Conservation (phyloP, 2,329 filamentous ascomycete genomes). For the Talaromyces sp. region DNA sequence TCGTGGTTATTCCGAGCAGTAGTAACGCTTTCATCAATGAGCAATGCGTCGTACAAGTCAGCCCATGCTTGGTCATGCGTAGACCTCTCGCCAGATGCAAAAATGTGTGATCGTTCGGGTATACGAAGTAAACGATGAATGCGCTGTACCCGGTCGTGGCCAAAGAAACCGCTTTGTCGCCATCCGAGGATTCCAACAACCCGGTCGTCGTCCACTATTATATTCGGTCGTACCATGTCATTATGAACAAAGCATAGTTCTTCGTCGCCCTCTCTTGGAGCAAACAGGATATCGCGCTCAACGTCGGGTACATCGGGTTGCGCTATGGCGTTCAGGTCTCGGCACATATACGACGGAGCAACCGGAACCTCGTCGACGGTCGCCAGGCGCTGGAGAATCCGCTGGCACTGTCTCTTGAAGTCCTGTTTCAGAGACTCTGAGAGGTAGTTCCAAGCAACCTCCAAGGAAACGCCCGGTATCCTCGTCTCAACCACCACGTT, state of each 20-base stretch:
- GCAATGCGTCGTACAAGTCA: conserved; percentile 31
- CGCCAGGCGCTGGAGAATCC: conserved; percentile 26
- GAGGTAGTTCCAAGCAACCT: conserved; percentile 35
- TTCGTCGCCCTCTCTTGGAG: conserved; percentile 20
- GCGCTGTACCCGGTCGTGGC: conserved; percentile 26
- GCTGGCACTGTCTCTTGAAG: conserved; percentile 34
- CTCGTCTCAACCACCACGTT: conserved; percentile 38
- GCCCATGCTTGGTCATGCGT: conserved; percentile 25
- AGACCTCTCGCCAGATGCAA: conserved; percentile 9
- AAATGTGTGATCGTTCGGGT: conserved; percentile 16
- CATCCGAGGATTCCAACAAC: conserved; percentile 37
- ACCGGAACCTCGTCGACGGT: conserved; percentile 20
- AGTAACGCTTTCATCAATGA: not conserved
- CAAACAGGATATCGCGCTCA: conserved; percentile 31
- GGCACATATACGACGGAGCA: conserved; percentile 31
- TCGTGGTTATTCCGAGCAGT: conserved; percentile 5
- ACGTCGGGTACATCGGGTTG: conserved; percentile 19
- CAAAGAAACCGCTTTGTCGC: conserved; percentile 37
- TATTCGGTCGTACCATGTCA: conserved; percentile 31
- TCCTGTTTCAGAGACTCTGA: conserved; percentile 25
- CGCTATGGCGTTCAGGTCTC: conserved; percentile 26
- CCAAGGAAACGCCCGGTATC: conserved; percentile 36
- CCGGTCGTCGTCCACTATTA: conserved; percentile 32
- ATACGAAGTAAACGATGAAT: conserved; percentile 30
- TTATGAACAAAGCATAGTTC: conserved; percentile 33